phyloP scores from a whole-genome alignment of 106 monocot genomes.

The Narthecium ossifragum region DNA sequence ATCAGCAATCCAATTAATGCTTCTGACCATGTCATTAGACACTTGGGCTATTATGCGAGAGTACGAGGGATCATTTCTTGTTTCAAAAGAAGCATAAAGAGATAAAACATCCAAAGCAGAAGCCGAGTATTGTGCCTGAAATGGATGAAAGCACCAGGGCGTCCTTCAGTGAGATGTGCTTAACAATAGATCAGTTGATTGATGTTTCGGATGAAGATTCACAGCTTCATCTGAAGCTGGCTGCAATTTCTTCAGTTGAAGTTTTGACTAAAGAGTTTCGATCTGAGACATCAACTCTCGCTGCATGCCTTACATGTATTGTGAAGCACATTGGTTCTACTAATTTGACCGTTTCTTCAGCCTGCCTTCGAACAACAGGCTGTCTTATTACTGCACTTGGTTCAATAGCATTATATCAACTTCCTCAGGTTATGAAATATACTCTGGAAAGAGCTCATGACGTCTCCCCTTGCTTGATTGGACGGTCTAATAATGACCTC shows the following conservation, averaged over 20 bases:
- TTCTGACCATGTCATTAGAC: slow-evolving; percentile 42
- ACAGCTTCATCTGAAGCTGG: slow-evolving; percentile 29
- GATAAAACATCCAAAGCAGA: slow-evolving; percentile 18
- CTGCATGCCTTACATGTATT: slow-evolving; percentile 42
- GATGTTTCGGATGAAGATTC: slow-evolving; percentile 19
- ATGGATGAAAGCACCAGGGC: slow-evolving; percentile 34
- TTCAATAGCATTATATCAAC: slow-evolving; percentile 72
- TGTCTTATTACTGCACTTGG: slow-evolving; percentile 63
- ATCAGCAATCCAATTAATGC: too few relatives aligned
- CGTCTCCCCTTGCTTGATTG: slow-evolving; percentile 20
- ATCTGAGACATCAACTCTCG: slow-evolving; percentile 34
- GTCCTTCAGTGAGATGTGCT: slow-evolving; percentile 57
- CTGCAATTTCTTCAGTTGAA: slow-evolving; percentile 79
- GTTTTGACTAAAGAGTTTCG: slow-evolving; percentile 48
- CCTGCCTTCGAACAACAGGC: slow-evolving; percentile 41
- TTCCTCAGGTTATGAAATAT: slow-evolving; percentile 66
- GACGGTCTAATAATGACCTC: slow-evolving; percentile 8
- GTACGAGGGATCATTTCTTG: slow-evolving; percentile 35
- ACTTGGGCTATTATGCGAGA: slow-evolving; percentile 58
- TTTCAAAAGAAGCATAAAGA: slow-evolving; percentile 32
- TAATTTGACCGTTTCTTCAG: slow-evolving; percentile 52
- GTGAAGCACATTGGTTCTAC: slow-evolving; percentile 47
- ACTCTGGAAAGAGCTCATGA: slow-evolving; percentile 33
- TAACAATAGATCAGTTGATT: slow-evolving; percentile 56
- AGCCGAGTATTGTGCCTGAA: slow-evolving; percentile 7